Conservation (phyloP, 2,329 filamentous ascomycete genomes). For the Allantophomopsis cytisporea region DNA sequence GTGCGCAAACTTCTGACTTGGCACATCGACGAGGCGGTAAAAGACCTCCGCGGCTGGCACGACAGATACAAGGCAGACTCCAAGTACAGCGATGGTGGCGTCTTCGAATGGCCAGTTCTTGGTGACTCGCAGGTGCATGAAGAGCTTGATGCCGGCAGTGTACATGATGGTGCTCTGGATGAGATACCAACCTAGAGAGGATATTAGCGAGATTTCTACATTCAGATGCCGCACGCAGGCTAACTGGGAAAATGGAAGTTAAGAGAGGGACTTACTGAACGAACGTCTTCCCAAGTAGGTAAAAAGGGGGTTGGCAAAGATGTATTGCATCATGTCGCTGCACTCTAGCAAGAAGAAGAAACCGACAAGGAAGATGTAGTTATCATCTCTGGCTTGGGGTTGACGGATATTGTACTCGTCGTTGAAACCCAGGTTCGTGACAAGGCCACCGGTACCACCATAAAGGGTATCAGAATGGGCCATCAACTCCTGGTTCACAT, state of each 20-base stretch:
- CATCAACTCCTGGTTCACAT: slow-evolving; percentile 21
- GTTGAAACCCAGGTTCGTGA: slow-evolving; percentile 9
- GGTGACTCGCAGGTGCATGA: slow-evolving; percentile 2
- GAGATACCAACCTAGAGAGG: slow-evolving; percentile 23
- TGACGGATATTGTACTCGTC: slow-evolving; percentile 17
- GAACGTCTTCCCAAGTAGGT: slow-evolving; percentile 25
- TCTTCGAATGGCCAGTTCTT: too few species aligned
- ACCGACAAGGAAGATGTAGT: slow-evolving; percentile 27
- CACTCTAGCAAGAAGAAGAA: slow-evolving; percentile 25
- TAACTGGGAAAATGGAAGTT: too few species aligned
- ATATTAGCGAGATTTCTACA: background rate
- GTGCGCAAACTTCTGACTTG: too few species aligned
- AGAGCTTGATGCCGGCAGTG: slow-evolving; percentile 24
- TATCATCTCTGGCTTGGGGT: slow-evolving; percentile 24
- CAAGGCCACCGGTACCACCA: slow-evolving; percentile 14
- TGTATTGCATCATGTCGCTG: slow-evolving; percentile 18
- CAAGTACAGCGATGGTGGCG: too few species aligned
- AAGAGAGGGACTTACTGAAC: slow-evolving; percentile 21
- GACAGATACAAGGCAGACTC: too few species aligned
- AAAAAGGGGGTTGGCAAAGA: slow-evolving; percentile 20
- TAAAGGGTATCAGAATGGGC: slow-evolving; percentile 27
- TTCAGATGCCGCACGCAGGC: background rate
- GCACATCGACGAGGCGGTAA: too few species aligned
- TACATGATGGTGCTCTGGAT: slow-evolving; percentile 26
- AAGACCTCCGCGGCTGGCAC: too few species aligned